These are phyloP conservation scores for Salvia hispanica DNA, from an alignment of 257 asterid genomes.

Conservation along the genomic window DNA sequence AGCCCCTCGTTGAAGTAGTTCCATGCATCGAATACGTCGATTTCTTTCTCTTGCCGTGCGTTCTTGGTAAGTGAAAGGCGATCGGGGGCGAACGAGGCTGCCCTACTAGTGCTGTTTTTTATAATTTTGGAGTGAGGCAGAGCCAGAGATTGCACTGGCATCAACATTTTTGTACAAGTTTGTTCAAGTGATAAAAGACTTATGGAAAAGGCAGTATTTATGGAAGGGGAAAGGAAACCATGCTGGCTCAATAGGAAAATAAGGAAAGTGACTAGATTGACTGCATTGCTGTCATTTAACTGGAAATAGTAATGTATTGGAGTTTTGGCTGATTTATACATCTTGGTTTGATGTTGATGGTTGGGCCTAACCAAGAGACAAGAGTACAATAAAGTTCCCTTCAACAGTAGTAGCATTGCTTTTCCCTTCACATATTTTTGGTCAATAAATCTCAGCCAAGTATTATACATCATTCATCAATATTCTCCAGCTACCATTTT, in stretches of 20 bases:
- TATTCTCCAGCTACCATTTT: constrained; percentile 1
- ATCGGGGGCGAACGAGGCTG: constrained; percentile 48
- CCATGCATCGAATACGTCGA: constrained; percentile 74
- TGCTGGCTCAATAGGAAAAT: background rate
- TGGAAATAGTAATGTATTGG: background rate
- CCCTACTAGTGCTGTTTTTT: constrained; percentile 25
- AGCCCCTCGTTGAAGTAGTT: constrained; percentile 67
- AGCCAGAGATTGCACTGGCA: constrained; percentile 46
- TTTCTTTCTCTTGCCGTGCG: constrained; percentile 55
- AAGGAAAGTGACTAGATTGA: constrained; percentile 29
- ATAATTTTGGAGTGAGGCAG: constrained; percentile 37
- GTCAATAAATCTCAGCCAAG: constrained; percentile 22
- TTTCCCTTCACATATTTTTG: background rate
- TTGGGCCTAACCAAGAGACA: background rate
- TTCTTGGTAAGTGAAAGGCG: constrained; percentile 36
- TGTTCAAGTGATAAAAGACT: background rate
- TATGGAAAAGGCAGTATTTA: background rate
- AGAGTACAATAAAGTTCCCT: constrained; percentile 10
- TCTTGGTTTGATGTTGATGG: no score
- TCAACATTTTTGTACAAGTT: constrained; percentile 31
- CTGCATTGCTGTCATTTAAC: constrained; percentile 27
- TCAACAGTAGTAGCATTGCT: constrained; percentile 20
- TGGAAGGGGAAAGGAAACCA: background rate
- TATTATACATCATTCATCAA: background rate
- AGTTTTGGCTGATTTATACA: background rate